Evolutionary conservation across 805 yeast species (phyloP), one percentile per base, ranked within the genome.

Genomic region (Torulaspora quercuum): DNA sequence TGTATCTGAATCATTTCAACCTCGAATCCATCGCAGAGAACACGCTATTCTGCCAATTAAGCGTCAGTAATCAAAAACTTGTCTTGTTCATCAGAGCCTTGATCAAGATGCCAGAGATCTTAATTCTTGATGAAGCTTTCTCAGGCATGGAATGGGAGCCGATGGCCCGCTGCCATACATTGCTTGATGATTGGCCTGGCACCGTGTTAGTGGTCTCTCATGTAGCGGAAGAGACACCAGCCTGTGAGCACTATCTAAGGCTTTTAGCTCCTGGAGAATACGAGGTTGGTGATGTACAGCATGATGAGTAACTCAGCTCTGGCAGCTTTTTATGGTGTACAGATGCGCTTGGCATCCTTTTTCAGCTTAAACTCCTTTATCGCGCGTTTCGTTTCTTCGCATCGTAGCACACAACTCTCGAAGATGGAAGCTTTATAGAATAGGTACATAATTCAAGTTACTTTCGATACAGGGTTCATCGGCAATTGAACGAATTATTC

Each of bases 101-200:
- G 11, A 70, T 86, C 26, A 86, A 84, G 57, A 67, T 75, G 44
- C 98, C 98, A 0, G 73, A 76, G 32, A 64, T 90, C 1, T 66
- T 90, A 35, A 81, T 90, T 30, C 65, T 90, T 2, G 98, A 90
- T 60, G 98, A 90, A 65, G 95, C 97, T 0, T 76, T 90, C 41
- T 84, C 95, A 14, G 94, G 88, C 10, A 85, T 90, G 92, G 84
- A 82, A 25, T 80, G 77, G 35, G 73, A 69, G 13, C 70, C 74
- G 21, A 68, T 80, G 41, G 66, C 67, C 25, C 68, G 64, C 32
- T 82, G 87, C 37, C 78, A 78, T 48, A 64, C 65, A 20, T 48
- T 78, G 5, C 57, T 70, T 17, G 63, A 72, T 23, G 53, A 64
- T 32, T 78, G 79, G 73, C 71, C 74, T 2, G 84, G 94, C 0